Evolutionary conservation across 2,329 filamentous ascomycete genomes (phyloP).

Genomic region (Emergomyces orientalis): DNA sequence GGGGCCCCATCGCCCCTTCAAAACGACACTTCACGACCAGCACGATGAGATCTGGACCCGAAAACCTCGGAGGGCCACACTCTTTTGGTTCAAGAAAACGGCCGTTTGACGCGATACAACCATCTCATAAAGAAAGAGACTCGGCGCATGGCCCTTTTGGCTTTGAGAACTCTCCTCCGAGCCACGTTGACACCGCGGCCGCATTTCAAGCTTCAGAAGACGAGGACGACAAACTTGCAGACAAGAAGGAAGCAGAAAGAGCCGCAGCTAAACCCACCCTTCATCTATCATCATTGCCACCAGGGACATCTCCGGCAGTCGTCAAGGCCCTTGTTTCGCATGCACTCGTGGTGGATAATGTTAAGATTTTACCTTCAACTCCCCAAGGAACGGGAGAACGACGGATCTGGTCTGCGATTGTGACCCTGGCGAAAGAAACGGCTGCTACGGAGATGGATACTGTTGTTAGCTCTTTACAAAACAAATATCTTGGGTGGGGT

Average conservation of each 20-base stretch:
- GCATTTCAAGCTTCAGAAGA: slow-evolving; percentile 36
- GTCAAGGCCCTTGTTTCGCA: slow-evolving; percentile 43
- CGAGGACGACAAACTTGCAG: slow-evolving; percentile 35
- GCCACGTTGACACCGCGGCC: slow-evolving; percentile 26
- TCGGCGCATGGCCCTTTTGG: slow-evolving; percentile 30
- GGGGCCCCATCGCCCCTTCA: slow-evolving; percentile 32
- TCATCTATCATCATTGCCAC: slow-evolving; percentile 46
- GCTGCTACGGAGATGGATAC: slow-evolving; percentile 74
- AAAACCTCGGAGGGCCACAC: slow-evolving; percentile 39
- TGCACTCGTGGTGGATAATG: slow-evolving; percentile 58
- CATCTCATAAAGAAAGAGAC: slow-evolving; percentile 28
- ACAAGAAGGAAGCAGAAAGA: slow-evolving; percentile 37
- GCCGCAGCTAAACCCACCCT: slow-evolving; percentile 47
- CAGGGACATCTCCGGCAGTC: slow-evolving; percentile 41
- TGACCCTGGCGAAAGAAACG: slow-evolving; percentile 70
- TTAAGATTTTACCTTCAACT: slow-evolving; percentile 58
- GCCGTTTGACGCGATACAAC: slow-evolving; percentile 34
- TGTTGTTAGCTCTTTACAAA: slow-evolving; percentile 67
- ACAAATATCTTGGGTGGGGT: slow-evolving; percentile 75
- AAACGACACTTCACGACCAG: slow-evolving; percentile 54
- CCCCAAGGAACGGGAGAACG: slow-evolving; percentile 44
- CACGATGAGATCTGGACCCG: slow-evolving; percentile 41
- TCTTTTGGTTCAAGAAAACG: slow-evolving; percentile 36
- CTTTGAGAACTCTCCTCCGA: slow-evolving; percentile 29
- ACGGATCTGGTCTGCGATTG: slow-evolving; percentile 66